Evolutionary conservation across 148 eudicot genomes (phyloP), one percentile per base, ranked within the genome.

Genomic region (Camellia japonica): DNA sequence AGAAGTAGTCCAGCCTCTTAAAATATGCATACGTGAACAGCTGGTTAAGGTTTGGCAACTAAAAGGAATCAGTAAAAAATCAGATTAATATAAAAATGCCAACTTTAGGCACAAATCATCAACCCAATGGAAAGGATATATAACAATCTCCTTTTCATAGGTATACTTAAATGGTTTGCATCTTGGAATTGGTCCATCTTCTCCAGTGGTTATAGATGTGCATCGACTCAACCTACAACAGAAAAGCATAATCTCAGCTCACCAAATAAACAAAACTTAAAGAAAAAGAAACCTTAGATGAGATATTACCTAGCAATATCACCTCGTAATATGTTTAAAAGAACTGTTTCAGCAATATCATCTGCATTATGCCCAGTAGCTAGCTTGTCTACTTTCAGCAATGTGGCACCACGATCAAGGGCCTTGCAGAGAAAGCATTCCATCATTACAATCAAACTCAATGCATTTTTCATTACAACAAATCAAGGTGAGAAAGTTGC

Each of bases 121-220:
- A 52, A 77, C 13, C 44, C 44, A 44, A 44, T 5, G 20, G 59
- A 18, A 86, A 96, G 98, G 99, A 96, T 96, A 96, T 96, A 96
- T 96, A 75, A 96, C 99, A 75, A 96, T 96, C 90, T 96, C 99
- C 85, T 96, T 96, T 87, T 96, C 99, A 75, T 92, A 96, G 44
- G 99, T 92, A 88, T 96, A 93, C 83, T 96, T 96, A 71, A 96
- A 96, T 46, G 99, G 99, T 90, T 96, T 96, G 98, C 99, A 96
- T 89, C 99, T 90, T 49, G 99, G 99, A 80, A 96, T 96, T 73
- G 99, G 98, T 38, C 99, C 99, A 86, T 96, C 99, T 92, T 96
- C 99, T n/a, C 99, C 99, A 23, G 99, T 96, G 68, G 91, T 92
- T 82, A 95, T 93, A 55, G 90, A 91, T 65, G 99, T 93, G 86